A percentile compares a stretch with the other conserved stretches of the same genome.
These are phyloP conservation scores for Neopestalotiopsis sp. DNA, from an alignment of 2,329 filamentous ascomycete genomes.

Conservation along the genomic window DNA sequence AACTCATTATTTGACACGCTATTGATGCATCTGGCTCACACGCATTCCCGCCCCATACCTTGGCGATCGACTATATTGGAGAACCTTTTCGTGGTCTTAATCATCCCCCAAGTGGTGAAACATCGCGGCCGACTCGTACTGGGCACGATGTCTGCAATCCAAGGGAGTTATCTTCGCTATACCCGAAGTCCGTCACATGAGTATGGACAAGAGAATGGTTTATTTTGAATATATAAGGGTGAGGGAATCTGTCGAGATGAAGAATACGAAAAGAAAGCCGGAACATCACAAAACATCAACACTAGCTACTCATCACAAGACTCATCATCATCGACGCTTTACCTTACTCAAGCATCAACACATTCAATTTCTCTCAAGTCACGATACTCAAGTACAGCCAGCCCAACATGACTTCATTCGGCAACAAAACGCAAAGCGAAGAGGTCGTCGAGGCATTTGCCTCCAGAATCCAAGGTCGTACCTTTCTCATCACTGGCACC, in stretches of 20 bases:
- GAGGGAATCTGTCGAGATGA: background rate
- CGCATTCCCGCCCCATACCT: no score
- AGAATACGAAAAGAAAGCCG: background rate
- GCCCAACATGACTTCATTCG: conserved; percentile 24
- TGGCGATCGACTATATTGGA: background rate
- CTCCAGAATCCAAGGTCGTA: conserved; percentile 26
- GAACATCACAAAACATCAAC: background rate
- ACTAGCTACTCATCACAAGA: background rate
- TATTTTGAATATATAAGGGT: background rate
- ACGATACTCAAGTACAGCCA: background rate
- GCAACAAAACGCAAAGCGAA: conserved; percentile 15
- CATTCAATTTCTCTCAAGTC: background rate
- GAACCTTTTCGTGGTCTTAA: background rate
- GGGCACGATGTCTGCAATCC: background rate
- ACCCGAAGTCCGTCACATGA: background rate
- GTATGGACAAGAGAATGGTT: background rate
- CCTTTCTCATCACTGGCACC: conserved; percentile 29
- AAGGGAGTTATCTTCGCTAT: background rate
- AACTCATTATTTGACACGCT: background rate
- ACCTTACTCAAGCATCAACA: background rate
- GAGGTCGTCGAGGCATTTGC: conserved; percentile 23
- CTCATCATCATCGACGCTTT: background rate
- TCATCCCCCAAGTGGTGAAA: background rate
- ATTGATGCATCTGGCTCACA: conserved; percentile 6
- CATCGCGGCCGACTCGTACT: background rate